Evolutionary conservation across 805 yeast genomes (phyloP).

Genomic region (Lipomyces orientalis): DNA sequence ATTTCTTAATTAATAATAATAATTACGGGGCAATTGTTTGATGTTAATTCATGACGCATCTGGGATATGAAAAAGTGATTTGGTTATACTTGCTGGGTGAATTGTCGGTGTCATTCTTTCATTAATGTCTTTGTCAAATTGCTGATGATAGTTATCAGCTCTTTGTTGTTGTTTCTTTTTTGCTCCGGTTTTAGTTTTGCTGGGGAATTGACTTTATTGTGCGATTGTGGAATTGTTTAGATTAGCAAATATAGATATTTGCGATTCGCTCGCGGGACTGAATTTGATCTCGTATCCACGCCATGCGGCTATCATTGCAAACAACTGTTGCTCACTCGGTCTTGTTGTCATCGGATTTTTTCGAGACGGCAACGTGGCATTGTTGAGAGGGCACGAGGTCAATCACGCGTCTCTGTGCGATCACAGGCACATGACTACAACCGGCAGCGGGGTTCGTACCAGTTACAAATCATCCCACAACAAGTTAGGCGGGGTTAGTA

Average conservation of each 20-base stretch:
- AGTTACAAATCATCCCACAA: not conserved
- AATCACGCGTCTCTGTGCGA: not conserved
- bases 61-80: constrained; percentile 1
- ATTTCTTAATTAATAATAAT: not conserved
- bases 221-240: not conserved
- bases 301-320: too few species aligned
- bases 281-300: not conserved
- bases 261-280: not conserved
- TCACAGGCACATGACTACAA: not conserved
- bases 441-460: not conserved
- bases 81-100: not conserved
- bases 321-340: too few species aligned
- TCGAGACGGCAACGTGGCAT: too few species aligned
- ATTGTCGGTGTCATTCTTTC: not conserved
- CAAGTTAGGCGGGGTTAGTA: not conserved
- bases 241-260: not conserved
- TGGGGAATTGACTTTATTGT: not conserved
- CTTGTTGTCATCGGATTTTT: too few species aligned
- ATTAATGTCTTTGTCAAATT: not conserved
- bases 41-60: not conserved
- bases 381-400: too few species aligned
- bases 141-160: too few species aligned
- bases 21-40: not conserved
- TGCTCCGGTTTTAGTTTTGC: not conserved
- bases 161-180: too few species aligned